Base-by-base conservation (phyloP, 805 yeast genomes). In the Ogataea naganishii region DNA sequence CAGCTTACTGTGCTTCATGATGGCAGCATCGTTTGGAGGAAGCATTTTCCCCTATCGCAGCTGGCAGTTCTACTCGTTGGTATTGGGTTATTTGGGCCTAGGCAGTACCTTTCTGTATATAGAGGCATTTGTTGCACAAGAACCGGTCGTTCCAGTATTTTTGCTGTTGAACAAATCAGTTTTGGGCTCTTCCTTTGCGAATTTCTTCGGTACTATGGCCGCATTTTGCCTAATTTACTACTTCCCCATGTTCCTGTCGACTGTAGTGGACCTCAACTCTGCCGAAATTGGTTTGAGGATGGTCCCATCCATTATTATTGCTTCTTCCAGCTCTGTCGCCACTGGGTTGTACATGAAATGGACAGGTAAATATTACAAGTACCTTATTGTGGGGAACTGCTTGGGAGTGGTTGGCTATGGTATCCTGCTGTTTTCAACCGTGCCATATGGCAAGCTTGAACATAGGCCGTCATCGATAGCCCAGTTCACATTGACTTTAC, bases 331-430 rank as follows among this genome's bases (percentile, higher is more conserved):
- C 3, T 74, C 82, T 1, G 58, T 78, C 14, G 72, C 73, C 7
- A 68, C 82, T 7, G 85, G 85, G 1, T 48, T 58, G 28, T 76
- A 75, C 51, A 76, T 78, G 80, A 73, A 64, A 41, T 49, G 50
- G 29, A 75, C 82, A 1, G 85, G 84, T 3, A 66, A 60, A 27
- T 80, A 80, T 49, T 66, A 63, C 42, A 55, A 43, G 18, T 64
- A 75, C 33, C 51, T 67, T 5, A 47, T 70, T 0, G 24, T 50
- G 2, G 59, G 67, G 13, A 69, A 72, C 9, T 13, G 59, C 1
- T 8, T 72, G 2, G 58, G 73, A 2, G 40, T 64, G 1, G 15
- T 63, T 13, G 84, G 84, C 3, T 39, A 64, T 35, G 22, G 47
- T 8, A 21, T 24, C 3, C 10, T 48, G 20, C 20, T 51, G 10